These are phyloP conservation scores for Aciculosporium take DNA, from an alignment of 2,329 filamentous ascomycete species.

Conservation along the genomic window DNA sequence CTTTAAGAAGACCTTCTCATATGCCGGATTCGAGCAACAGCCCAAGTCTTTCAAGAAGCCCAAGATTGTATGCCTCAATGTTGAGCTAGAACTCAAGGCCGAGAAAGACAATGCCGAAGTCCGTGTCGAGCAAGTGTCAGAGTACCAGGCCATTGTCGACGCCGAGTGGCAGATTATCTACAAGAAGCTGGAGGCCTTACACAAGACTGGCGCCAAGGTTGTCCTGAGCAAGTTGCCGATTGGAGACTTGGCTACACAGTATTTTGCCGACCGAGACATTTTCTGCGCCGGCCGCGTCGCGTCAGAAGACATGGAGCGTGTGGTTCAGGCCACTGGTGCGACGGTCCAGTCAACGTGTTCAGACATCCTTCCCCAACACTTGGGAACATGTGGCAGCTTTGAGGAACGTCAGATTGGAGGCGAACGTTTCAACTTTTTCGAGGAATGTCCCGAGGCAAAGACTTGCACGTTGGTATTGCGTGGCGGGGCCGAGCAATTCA, in stretches of 20 bases:
- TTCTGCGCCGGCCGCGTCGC: conserved; percentile 95
- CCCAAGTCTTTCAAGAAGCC: conserved; percentile 89
- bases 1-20: conserved; percentile 99
- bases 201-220: conserved; percentile 92
- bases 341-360: conserved; percentile 92
- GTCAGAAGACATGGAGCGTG: conserved; percentile 85
- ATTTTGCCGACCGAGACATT: conserved; percentile 92
- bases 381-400: conserved; percentile 80
- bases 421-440: conserved; percentile 97
- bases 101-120: conserved; percentile 99
- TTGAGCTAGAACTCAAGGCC: conserved; percentile 94
- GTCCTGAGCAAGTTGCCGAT: conserved; percentile 95
- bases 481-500: conserved; percentile 96
- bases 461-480: conserved; percentile 92
- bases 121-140: conserved; percentile 91
- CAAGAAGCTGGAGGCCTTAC: conserved; percentile 92
- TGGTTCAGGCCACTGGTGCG: conserved; percentile 87
- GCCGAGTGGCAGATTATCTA: conserved; percentile 99
- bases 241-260: conserved; percentile 93
- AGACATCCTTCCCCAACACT: conserved; percentile 76
- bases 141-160: conserved; percentile 98
- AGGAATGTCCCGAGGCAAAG: conserved; percentile 87
- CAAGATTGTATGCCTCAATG: conserved; percentile 94
- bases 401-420: conserved; percentile 96
- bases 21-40: conserved; percentile 98